phyloP scores from a whole-genome alignment of 495 filamentous ascomycete species.

The Letharia lupina region DNA sequence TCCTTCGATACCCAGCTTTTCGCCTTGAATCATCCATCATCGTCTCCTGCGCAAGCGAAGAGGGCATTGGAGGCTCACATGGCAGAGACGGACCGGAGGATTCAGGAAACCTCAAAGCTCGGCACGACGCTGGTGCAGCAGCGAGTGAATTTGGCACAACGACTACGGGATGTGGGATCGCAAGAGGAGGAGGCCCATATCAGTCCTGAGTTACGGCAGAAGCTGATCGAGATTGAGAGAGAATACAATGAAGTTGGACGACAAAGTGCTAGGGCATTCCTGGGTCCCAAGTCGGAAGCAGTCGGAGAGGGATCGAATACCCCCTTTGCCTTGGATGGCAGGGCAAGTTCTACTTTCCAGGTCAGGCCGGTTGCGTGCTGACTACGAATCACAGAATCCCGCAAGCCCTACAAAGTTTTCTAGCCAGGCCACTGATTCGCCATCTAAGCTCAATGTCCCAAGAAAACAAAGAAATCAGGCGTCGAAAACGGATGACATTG shows the following conservation, averaged over 20 bases:
- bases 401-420: constrained; percentile 73
- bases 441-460: constrained; percentile 80
- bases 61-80: constrained; percentile 85
- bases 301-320: constrained; percentile 54
- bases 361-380: not conserved
- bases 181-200: constrained; percentile 74
- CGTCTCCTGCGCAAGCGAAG: constrained; percentile 77
- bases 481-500: constrained; percentile 78
- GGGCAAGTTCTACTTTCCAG: constrained; percentile 9
- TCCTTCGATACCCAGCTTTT: constrained; percentile 72
- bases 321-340: constrained; percentile 50
- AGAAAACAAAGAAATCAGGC: constrained; percentile 88
- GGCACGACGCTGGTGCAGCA: constrained; percentile 81
- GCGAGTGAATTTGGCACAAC: constrained; percentile 67
- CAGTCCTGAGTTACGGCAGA: constrained; percentile 71
- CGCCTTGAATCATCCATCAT: constrained; percentile 59
- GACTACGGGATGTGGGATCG: constrained; percentile 75
- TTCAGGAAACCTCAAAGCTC: constrained; percentile 82
- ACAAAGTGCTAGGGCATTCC: constrained; percentile 80
- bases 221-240: constrained; percentile 76
- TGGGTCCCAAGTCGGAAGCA: constrained; percentile 66
- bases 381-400: constrained; percentile 44
- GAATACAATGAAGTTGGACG: constrained; percentile 93
- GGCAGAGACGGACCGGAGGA: constrained; percentile 77
- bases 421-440: constrained; percentile 75